Conservation (phyloP, 2,329 filamentous ascomycete species). For the Botrytis sinoallii region DNA sequence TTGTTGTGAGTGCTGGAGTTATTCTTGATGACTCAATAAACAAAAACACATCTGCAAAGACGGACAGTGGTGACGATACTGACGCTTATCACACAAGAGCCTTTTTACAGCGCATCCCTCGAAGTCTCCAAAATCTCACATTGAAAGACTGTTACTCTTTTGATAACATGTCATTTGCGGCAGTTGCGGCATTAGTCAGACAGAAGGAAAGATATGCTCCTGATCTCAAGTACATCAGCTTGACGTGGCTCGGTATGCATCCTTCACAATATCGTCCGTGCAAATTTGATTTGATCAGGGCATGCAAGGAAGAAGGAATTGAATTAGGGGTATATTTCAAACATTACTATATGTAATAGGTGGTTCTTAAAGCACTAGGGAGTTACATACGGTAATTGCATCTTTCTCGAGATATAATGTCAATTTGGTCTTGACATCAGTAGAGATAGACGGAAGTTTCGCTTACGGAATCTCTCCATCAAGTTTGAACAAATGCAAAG, state of each 20-base stretch:
- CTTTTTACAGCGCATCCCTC: conserved; percentile 7
- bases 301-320: not conserved
- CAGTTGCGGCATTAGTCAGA: not conserved
- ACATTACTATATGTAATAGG: not conserved
- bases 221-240: not conserved
- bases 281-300: not conserved
- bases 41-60: too few relatives aligned
- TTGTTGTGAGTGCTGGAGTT: not conserved
- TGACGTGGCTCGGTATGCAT: not conserved
- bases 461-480: not conserved
- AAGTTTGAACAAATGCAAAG: not conserved
- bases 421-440: not conserved
- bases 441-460: not conserved
- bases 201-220: conserved; percentile 1
- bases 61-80: not conserved
- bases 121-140: not conserved
- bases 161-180: not conserved
- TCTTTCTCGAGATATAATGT: too few relatives aligned
- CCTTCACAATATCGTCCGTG: not conserved
- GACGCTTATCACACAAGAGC: not conserved
- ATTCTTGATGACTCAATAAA: not conserved
- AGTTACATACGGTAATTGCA: not conserved
- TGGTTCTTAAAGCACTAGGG: too few relatives aligned
- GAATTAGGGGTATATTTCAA: not conserved
- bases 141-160: not conserved